phyloP scores from a whole-genome alignment of 192 early-diverging fungal genomes.

The Phycomyces blakesleeanus region DNA sequence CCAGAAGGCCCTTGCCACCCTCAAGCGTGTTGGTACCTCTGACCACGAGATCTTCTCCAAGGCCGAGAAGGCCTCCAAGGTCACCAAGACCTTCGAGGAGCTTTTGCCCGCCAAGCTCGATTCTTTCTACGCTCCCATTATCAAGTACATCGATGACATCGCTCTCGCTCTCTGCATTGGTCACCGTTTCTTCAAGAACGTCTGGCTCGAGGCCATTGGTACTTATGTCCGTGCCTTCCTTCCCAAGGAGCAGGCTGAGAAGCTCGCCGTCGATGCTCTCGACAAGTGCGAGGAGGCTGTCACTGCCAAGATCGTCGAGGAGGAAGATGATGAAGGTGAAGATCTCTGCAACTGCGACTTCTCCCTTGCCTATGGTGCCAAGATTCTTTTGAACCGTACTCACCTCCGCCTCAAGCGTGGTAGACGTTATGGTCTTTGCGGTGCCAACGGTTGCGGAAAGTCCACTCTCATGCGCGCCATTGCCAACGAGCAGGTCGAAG shows the following conservation, averaged over 20 bases:
- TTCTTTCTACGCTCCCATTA: constrained; percentile 43
- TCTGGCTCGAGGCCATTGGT: constrained; percentile 58
- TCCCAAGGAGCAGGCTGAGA: constrained; percentile 50
- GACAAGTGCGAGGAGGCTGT: constrained; percentile 45
- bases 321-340: constrained; percentile 53
- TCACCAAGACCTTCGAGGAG: constrained; percentile 48
- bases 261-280: constrained; percentile 47
- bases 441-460: constrained; percentile 75
- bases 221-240: constrained; percentile 57
- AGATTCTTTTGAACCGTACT: constrained; percentile 74
- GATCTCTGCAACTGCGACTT: constrained; percentile 72
- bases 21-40: constrained; percentile 56
- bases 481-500: constrained; percentile 76
- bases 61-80: constrained; percentile 34
- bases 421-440: constrained; percentile 79
- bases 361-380: constrained; percentile 82
- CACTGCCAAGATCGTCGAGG: constrained; percentile 27
- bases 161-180: constrained; percentile 56
- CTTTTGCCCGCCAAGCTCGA: constrained; percentile 52
- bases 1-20: constrained; percentile 60
- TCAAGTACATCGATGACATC: constrained; percentile 59
- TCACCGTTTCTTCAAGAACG: constrained; percentile 57
- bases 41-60: constrained; percentile 32
- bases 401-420: constrained; percentile 63
- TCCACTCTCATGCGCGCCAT: constrained; percentile 86